phyloP scores from a whole-genome alignment of 2,329 filamentous ascomycete species.

The Aspergillus novoparasiticus region DNA sequence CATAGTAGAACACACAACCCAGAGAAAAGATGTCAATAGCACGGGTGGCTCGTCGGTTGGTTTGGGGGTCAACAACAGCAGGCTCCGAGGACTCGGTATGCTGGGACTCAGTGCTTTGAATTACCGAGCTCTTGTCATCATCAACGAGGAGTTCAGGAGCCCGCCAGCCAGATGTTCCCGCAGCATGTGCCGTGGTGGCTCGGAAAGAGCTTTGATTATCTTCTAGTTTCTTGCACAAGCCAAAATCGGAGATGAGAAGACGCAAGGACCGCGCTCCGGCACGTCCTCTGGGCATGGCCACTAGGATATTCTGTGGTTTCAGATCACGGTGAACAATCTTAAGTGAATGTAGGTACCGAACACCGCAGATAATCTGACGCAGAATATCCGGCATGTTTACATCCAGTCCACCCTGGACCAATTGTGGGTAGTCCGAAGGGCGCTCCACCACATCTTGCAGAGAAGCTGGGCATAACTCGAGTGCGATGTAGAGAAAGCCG shows the following conservation, averaged over 20 bases:
- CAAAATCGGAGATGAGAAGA: slow-evolving; percentile 96
- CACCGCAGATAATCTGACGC: slow-evolving; percentile 85
- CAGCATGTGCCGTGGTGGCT: slow-evolving; percentile 89
- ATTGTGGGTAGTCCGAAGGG: slow-evolving; percentile 64
- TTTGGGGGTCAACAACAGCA: slow-evolving; percentile 57
- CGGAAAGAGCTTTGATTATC: slow-evolving; percentile 93
- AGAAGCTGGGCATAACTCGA: slow-evolving; percentile 92
- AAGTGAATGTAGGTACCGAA: slow-evolving; percentile 84
- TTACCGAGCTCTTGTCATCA: slow-evolving; percentile 61
- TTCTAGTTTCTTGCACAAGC: slow-evolving; percentile 94
- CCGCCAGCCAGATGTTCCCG: slow-evolving; percentile 93
- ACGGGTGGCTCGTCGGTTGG: slow-evolving; percentile 80
- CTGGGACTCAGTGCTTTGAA: slow-evolving; percentile 35
- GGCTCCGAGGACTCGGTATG: slow-evolving; percentile 50
- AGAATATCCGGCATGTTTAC: slow-evolving; percentile 68
- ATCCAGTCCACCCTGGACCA: slow-evolving; percentile 69
- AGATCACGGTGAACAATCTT: slow-evolving; percentile 96
- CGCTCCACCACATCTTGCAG: slow-evolving; percentile 88
- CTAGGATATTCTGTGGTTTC: slow-evolving; percentile 96
- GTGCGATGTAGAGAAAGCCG: slow-evolving; percentile 91
- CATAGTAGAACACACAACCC: slow-evolving; percentile 97
- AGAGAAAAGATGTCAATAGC: slow-evolving; percentile 98
- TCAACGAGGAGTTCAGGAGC: slow-evolving; percentile 89
- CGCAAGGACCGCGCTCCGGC: slow-evolving; percentile 65
- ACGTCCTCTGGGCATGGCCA: slow-evolving; percentile 63